These are phyloP conservation scores for Entonaema liquescens DNA, from an alignment of 495 filamentous ascomycete genomes.

Conservation along the genomic window DNA sequence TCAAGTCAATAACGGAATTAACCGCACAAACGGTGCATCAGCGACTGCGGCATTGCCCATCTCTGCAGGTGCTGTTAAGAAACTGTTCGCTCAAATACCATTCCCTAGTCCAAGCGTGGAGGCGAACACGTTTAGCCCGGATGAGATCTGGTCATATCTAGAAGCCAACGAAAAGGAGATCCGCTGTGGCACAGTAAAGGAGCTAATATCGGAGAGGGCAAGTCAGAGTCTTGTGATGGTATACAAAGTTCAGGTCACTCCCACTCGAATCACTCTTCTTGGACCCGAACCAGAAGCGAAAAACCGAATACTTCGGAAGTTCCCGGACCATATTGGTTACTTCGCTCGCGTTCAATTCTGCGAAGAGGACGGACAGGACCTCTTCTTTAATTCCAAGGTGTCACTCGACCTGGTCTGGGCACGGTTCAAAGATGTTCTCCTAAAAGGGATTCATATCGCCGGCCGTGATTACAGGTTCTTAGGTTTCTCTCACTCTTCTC, in stretches of 20 bases:
- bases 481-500: conserved; percentile 83
- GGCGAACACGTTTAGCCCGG: conserved; percentile 51
- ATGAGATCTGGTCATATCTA: conserved; percentile 57
- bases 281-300: conserved; percentile 75
- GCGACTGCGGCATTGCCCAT: conserved; percentile 27
- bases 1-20: conserved; percentile 18
- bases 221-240: conserved; percentile 53
- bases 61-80: conserved; percentile 57
- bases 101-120: conserved; percentile 60
- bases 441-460: conserved; percentile 66
- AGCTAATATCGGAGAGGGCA: conserved; percentile 35
- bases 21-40: not conserved
- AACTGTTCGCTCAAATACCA: conserved; percentile 57
- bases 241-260: conserved; percentile 71
- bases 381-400: conserved; percentile 65
- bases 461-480: conserved; percentile 73
- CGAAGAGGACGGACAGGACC: conserved; percentile 74
- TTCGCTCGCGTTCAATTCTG: conserved; percentile 76
- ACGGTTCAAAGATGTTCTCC: conserved; percentile 67
- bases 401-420: conserved; percentile 63
- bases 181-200: conserved; percentile 37
- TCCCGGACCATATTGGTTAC: conserved; percentile 65
- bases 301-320: conserved; percentile 80
- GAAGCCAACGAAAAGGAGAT: conserved; percentile 50
- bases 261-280: conserved; percentile 70